These are phyloP conservation scores for Solanum sejunctum DNA, from an alignment of 257 asterid species.

Conservation along the genomic window DNA sequence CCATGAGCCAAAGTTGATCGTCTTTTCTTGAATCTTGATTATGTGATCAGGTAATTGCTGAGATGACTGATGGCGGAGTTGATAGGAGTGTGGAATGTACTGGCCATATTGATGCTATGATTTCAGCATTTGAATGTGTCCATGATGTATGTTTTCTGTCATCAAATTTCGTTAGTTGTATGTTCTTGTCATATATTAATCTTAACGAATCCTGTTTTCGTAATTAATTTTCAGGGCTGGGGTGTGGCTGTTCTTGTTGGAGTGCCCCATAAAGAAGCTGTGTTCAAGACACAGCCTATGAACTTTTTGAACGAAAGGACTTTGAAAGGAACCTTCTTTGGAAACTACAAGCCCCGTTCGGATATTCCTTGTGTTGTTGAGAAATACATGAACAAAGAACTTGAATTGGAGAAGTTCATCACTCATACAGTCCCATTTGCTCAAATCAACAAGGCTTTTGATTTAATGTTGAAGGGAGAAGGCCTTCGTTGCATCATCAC, in stretches of 20 bases:
- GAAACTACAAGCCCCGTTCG: slow-evolving; percentile 36
- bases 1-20: neutral
- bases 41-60: slow-evolving; percentile 21
- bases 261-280: slow-evolving; percentile 35
- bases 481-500: slow-evolving; percentile 42
- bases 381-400: slow-evolving; percentile 33
- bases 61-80: slow-evolving; percentile 32
- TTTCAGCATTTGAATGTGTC: slow-evolving; percentile 38
- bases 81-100: slow-evolving; percentile 42
- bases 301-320: slow-evolving; percentile 36
- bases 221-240: slow-evolving; percentile 24
- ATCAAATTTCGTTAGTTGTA: neutral
- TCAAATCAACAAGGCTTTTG: slow-evolving; percentile 65
- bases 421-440: slow-evolving; percentile 43
- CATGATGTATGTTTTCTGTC: slow-evolving; percentile 22
- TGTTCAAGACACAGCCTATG: slow-evolving; percentile 36
- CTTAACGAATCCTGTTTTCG: slow-evolving; percentile 1
- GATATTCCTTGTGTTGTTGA: slow-evolving; percentile 41
- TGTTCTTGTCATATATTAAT: neutral
- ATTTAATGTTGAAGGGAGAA: slow-evolving; percentile 38
- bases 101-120: slow-evolving; percentile 23
- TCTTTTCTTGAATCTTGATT: neutral
- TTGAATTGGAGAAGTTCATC: slow-evolving; percentile 54
- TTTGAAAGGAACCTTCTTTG: slow-evolving; percentile 25
- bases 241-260: slow-evolving; percentile 56